A percentile compares a stretch with the other conserved stretches of the same genome.
Evolutionary conservation across 1,139 yeast species (phyloP).

Genomic region (Yamadazyma triangularis): DNA sequence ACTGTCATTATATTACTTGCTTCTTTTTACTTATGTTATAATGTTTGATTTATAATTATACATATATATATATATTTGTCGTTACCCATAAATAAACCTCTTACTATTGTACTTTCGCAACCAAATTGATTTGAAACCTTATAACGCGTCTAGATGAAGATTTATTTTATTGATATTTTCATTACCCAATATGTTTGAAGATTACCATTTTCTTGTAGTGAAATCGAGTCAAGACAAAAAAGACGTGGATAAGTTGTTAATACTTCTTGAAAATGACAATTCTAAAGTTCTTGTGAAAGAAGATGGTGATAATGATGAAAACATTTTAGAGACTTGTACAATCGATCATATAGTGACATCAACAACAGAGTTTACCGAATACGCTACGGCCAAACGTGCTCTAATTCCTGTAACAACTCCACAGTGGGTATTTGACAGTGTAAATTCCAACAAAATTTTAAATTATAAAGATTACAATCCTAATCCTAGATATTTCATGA

Average conservation of each 20-base stretch:
- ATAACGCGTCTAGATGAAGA: conserved; percentile 8
- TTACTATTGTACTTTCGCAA: neutral
- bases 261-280: conserved; percentile 17
- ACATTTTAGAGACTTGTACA: conserved; percentile 17
- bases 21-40: too few relatives aligned
- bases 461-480: conserved; percentile 61
- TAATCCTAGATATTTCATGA: conserved; percentile 61
- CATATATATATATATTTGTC: too few relatives aligned
- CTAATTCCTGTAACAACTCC: conserved; percentile 70
- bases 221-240: conserved; percentile 23
- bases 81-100: neutral
- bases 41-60: too few relatives aligned
- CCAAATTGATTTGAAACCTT: neutral
- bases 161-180: too few relatives aligned
- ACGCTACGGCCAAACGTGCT: conserved; percentile 41
- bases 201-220: conserved; percentile 26
- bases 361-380: conserved; percentile 51
- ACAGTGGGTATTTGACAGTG: conserved; percentile 57
- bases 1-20: too few relatives aligned
- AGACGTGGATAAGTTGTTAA: conserved; percentile 17
- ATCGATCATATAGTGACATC: conserved; percentile 57
- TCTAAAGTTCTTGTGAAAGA: conserved; percentile 21
- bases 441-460: conserved; percentile 37
- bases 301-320: conserved; percentile 18
- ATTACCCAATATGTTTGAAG: conserved; percentile 11